These are phyloP conservation scores for Trypanosoma platydactyli DNA, from an alignment of 208 protist species.

Conservation along the genomic window DNA sequence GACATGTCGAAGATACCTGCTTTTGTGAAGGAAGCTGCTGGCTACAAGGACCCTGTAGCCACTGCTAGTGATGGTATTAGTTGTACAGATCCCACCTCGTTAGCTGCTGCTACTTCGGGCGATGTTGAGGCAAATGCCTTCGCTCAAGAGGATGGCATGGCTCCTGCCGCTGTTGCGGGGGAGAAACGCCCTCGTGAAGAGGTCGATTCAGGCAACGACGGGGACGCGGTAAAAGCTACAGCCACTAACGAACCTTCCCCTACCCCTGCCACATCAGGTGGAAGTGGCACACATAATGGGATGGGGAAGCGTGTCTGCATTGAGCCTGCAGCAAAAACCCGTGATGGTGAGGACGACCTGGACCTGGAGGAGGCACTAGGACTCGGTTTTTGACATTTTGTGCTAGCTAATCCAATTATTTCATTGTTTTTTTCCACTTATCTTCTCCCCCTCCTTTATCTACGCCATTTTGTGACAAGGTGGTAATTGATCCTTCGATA, in stretches of 20 bases:
- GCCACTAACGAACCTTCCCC: neutral
- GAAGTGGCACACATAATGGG: neutral
- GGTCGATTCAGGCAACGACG: neutral
- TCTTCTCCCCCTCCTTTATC: neutral
- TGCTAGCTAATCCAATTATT: neutral
- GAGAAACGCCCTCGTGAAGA: constrained; percentile 20
- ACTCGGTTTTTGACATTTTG: constrained; percentile 59
- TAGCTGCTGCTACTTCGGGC: neutral
- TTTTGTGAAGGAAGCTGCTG: constrained; percentile 73
- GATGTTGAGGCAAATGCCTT: neutral
- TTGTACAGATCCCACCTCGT: neutral
- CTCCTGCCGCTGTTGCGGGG: neutral
- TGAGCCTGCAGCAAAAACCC: neutral
- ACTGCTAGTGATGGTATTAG: neutral
- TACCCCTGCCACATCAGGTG: neutral
- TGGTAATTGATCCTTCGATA: neutral
- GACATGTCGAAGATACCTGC: constrained; percentile 63
- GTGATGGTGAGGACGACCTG: constrained; percentile 52
- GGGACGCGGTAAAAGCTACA: neutral
- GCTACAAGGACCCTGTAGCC: constrained; percentile 42
- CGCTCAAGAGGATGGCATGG: neutral
- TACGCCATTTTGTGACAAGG: neutral
- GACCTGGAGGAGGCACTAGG: constrained; percentile 65
- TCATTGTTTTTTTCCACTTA: constrained; percentile 13
- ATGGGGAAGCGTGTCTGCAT: neutral